Conservation (phyloP, 139 green algal genomes). For the Closterium sp. region DNA sequence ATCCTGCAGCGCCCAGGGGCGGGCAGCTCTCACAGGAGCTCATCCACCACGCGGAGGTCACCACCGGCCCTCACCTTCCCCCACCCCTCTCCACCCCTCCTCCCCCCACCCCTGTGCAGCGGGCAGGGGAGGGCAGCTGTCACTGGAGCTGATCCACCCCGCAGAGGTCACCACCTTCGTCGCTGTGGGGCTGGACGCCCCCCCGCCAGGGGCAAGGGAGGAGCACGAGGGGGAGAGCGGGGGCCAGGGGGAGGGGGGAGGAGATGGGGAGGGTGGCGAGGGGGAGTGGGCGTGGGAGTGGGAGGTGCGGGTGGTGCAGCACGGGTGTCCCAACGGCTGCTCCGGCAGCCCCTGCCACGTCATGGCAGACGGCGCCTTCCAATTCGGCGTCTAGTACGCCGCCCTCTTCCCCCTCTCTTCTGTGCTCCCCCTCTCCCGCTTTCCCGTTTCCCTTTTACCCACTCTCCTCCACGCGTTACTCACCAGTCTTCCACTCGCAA, state of each 20-base stretch:
- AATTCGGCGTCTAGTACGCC: not conserved
- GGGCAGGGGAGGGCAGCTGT: too few species aligned
- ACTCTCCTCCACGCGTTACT: not conserved
- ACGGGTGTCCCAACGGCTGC: slow-evolving; percentile 21
- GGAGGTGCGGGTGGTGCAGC: slow-evolving; percentile 13
- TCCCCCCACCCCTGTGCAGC: too few species aligned
- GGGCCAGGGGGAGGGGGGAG: too few species aligned
- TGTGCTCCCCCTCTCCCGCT: not conserved
- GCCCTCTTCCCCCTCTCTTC: not conserved
- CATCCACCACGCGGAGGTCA: too few species aligned
- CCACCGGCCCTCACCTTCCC: too few species aligned
- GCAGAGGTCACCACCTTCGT: not conserved
- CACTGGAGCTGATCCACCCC: too few species aligned
- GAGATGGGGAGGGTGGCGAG: not conserved
- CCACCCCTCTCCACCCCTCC: too few species aligned
- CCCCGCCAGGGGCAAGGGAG: not conserved
- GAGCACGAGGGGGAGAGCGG: too few species aligned
- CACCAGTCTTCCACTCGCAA: too few species aligned
- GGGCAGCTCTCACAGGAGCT: too few species aligned
- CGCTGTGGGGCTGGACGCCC: not conserved
- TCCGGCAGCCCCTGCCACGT: slow-evolving; percentile 5
- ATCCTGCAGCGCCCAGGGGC: too few species aligned
- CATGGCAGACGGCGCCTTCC: slow-evolving; percentile 12
- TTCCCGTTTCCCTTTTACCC: not conserved
- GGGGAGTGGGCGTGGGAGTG: not conserved